A percentile compares a stretch with the other conserved stretches of the same genome.
phyloP scores from a whole-genome alignment of 495 filamentous ascomycete genomes.

The Xylaria curta region DNA sequence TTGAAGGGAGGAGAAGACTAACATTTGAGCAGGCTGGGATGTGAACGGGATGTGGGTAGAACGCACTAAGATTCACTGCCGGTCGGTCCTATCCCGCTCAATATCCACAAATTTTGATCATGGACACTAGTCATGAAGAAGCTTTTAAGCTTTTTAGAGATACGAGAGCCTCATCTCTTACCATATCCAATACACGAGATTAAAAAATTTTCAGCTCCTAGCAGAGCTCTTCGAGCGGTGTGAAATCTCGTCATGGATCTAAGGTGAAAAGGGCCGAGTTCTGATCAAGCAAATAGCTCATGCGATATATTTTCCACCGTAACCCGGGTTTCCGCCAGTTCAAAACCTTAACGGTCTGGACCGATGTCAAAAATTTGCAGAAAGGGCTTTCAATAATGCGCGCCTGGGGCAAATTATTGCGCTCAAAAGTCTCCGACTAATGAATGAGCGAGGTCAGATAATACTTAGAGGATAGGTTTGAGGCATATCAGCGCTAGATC shows the following conservation, averaged over 20 bases:
- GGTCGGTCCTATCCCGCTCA: not conserved
- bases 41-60: slow-evolving; percentile 10
- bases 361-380: slow-evolving; percentile 8
- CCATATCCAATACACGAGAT: not conserved
- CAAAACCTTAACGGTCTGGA: not conserved
- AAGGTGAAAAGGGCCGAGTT: slow-evolving; percentile 9
- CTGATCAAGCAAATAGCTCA: not conserved
- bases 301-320: not conserved
- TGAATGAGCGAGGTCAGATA: not conserved
- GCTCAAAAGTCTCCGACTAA: not conserved
- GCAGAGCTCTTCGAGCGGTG: not conserved
- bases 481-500: too few relatives aligned
- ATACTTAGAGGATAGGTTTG: too few relatives aligned
- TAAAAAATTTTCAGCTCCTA: slow-evolving; percentile 12
- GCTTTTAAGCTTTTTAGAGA: not conserved
- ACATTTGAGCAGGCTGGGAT: not conserved
- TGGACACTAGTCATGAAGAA: not conserved
- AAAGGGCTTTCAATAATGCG: not conserved
- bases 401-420: not conserved
- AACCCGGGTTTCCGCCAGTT: not conserved
- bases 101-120: slow-evolving; percentile 5
- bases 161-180: slow-evolving; percentile 1
- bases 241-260: not conserved
- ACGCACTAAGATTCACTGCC: slow-evolving; percentile 14
- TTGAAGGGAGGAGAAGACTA: not conserved